Conservation (phyloP, 805 yeast genomes). For the Yarrowia sp. region DNA sequence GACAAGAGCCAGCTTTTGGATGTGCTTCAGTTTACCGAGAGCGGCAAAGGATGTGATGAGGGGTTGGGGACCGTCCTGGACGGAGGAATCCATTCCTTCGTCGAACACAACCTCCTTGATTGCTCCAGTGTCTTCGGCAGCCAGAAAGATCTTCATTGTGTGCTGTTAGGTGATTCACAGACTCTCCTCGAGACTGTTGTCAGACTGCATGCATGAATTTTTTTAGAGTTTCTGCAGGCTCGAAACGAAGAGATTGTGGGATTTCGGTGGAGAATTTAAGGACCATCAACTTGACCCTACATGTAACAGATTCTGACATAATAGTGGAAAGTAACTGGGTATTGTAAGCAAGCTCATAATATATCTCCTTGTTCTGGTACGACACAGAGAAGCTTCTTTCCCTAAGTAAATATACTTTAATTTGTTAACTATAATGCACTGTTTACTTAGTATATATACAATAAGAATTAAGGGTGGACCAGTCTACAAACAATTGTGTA, state of each 20-base stretch:
- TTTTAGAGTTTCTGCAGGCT: conserved; percentile 5
- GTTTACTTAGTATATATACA: not conserved
- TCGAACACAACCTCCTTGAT: conserved; percentile 54
- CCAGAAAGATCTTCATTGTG: conserved; percentile 49
- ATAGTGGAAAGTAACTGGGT: no score
- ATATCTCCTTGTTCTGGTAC: no score
- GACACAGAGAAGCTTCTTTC: no score
- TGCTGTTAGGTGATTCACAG: not conserved
- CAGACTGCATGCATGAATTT: conserved; percentile 3
- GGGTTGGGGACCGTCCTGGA: conserved; percentile 63
- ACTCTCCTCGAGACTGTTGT: not conserved
- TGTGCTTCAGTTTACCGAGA: conserved; percentile 42
- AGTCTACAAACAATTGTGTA: no score
- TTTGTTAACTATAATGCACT: not conserved
- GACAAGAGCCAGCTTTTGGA: conserved; percentile 29
- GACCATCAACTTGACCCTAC: no score
- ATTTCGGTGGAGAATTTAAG: no score
- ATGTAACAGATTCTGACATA: no score
- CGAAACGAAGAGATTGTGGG: not conserved
- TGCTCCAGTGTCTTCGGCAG: conserved; percentile 52
- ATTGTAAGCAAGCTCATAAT: no score
- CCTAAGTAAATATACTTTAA: no score
- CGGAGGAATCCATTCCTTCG: conserved; percentile 76
- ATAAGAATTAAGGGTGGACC: no score
- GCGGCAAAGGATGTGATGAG: conserved; percentile 45